Percentiles rank a stretch among this genome's conserved stretches.
These are phyloP conservation scores for Aspergillus haitiensis DNA, from an alignment of 495 filamentous ascomycete species.

Conservation along the genomic window DNA sequence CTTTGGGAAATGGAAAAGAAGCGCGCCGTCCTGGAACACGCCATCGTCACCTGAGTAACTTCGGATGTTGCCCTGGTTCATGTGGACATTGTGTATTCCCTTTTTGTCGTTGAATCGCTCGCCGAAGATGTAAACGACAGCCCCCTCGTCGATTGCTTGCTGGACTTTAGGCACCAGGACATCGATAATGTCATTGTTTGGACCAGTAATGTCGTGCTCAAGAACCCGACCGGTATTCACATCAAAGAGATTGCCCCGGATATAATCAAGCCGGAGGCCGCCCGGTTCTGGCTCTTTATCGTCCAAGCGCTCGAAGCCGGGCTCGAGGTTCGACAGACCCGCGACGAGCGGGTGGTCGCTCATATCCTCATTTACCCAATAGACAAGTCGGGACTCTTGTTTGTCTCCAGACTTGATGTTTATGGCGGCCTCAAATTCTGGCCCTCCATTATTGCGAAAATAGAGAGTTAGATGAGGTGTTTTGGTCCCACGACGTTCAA, in stretches of 20 bases:
- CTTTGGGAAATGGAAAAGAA: slow-evolving; percentile 31
- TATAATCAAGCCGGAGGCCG: slow-evolving; percentile 30
- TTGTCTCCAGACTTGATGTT: slow-evolving; percentile 16
- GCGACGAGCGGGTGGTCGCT: slow-evolving; percentile 26
- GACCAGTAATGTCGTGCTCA: slow-evolving; percentile 24
- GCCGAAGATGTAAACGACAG: slow-evolving; percentile 33
- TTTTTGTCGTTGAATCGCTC: slow-evolving; percentile 21
- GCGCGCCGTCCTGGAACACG: slow-evolving; percentile 35
- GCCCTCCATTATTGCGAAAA: too few relatives aligned
- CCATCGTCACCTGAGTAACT: slow-evolving; percentile 32
- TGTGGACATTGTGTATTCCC: slow-evolving; percentile 42
- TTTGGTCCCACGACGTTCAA: too few relatives aligned
- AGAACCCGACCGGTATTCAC: slow-evolving; percentile 28
- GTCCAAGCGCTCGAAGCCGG: slow-evolving; percentile 18
- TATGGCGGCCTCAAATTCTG: slow-evolving; percentile 2
- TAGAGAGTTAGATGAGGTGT: too few relatives aligned
- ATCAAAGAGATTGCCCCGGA: slow-evolving; percentile 31
- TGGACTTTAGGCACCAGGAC: slow-evolving; percentile 30
- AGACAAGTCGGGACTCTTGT: slow-evolving; percentile 9
- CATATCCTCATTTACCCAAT: slow-evolving; percentile 27
- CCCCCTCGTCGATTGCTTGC: slow-evolving; percentile 27
- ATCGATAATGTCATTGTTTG: slow-evolving; percentile 36
- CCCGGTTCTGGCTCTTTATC: background rate
- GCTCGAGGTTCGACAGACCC: slow-evolving; percentile 20
- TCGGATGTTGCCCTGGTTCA: slow-evolving; percentile 39